Conservation (phyloP, 1,284 basidiomycete genomes). For the Apiotrichum sp. region DNA sequence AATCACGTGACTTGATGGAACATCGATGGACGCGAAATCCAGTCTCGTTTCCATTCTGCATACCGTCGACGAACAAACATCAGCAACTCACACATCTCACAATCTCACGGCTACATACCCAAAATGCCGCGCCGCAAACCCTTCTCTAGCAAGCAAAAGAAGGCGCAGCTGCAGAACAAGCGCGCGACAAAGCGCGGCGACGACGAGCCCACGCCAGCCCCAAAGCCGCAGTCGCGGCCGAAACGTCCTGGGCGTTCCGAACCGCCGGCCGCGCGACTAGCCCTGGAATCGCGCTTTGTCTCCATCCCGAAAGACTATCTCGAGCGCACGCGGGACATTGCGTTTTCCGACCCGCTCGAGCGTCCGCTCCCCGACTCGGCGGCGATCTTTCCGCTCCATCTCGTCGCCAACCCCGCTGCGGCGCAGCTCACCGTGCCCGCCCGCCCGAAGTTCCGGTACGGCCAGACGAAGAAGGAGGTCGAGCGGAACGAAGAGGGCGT, state of each 20-base stretch:
- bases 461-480: conserved; percentile 78
- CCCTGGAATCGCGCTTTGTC: conserved; percentile 59
- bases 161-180: conserved; percentile 61
- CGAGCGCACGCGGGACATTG: conserved; percentile 57
- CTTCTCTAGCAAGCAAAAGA: conserved; percentile 56
- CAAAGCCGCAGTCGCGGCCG: not conserved
- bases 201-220: conserved; percentile 4
- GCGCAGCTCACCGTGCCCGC: conserved; percentile 54
- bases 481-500: conserved; percentile 74
- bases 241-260: conserved; percentile 20
- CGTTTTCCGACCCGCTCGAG: conserved; percentile 53
- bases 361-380: conserved; percentile 56
- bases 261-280: conserved; percentile 28
- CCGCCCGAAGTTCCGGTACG: conserved; percentile 74
- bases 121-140: not conserved
- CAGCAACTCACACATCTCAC: no score
- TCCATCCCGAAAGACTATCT: conserved; percentile 59
- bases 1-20: no score
- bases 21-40: no score
- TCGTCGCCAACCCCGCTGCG: conserved; percentile 17
- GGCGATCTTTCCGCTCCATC: conserved; percentile 49
- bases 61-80: no score
- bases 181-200: conserved; percentile 75
- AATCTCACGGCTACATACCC: no score
- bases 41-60: no score